Conservation (phyloP, 164 flowering plant species). For the Tetrastigma voinierianum region DNA sequence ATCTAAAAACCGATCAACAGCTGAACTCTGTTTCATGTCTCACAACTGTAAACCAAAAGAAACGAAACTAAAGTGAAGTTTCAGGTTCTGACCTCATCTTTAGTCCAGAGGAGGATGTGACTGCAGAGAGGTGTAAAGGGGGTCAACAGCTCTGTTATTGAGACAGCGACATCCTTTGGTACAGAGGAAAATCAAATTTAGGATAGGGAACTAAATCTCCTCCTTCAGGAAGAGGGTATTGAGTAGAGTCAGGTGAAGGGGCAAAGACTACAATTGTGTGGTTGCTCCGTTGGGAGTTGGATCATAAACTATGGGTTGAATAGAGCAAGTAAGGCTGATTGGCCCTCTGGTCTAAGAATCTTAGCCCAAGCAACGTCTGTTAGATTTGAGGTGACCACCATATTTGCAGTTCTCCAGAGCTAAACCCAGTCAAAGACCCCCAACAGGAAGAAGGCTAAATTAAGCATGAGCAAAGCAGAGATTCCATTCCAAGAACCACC, state of each 20-base stretch:
- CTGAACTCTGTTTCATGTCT: neutral
- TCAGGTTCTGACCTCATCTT: no score
- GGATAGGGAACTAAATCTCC: constrained; percentile 14
- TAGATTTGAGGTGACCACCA: constrained; percentile 23
- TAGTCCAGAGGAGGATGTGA: constrained; percentile 12
- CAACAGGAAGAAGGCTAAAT: neutral
- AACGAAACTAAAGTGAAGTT: no score
- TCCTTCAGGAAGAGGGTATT: neutral
- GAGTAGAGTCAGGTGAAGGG: constrained; percentile 6
- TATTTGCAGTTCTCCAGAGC: constrained; percentile 31
- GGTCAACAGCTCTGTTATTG: constrained; percentile 17
- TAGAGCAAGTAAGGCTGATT: neutral
- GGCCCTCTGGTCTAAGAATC: constrained; percentile 9
- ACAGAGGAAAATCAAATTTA: constrained; percentile 25
- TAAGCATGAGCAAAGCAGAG: neutral
- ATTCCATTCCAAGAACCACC: no score
- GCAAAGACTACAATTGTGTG: constrained; percentile 27
- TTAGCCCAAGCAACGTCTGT: constrained; percentile 17
- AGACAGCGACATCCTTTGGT: constrained; percentile 18
- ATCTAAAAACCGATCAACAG: no score
- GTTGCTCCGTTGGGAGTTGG: neutral
- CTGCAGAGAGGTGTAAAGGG: constrained; percentile 12
- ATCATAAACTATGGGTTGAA: constrained; percentile 7
- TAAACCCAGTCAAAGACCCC: constrained; percentile 18
- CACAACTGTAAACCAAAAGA: neutral